Base-by-base conservation (phyloP, 2,329 filamentous ascomycete genomes). In the Tolypocladium pustulatum region DNA sequence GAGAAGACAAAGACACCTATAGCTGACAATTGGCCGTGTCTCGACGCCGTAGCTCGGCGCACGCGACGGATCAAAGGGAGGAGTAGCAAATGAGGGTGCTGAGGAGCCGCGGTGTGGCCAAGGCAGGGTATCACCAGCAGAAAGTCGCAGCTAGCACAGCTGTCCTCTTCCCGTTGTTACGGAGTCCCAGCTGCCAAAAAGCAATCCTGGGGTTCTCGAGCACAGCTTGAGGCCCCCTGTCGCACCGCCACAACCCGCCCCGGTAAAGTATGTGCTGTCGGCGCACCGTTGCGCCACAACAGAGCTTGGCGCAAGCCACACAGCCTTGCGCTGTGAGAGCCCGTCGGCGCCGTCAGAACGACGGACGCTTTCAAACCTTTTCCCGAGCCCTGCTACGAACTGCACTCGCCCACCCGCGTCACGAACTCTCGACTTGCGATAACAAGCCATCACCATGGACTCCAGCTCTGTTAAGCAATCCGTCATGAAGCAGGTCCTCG, bases 401-500 rank as follows among this genome's bases (percentile, higher is more conserved):
- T 17, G 30, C 30, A 34, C 25, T 51, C 37, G n/a, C 37, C 25
- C 46, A 55, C 57, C 49, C 57, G 36, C 52, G 60, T 56, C 56
- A n/a, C n/a, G 64, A 65, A 57, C 58, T 63, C 60, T 64, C 64
- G 57, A 61, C 58, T 61, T 55, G 55, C 37, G 49, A 61, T 40
- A 58, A 60, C 57, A 66, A 57, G 61, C 63, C 62, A 63, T 65
- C 63, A 70, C 64, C 59, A 86, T 85, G 83, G 80, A 84, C 62
- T 85, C 82, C 70, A 78, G 76, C 64, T 69, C 73, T 58, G 75
- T 81, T 71, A 87, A 84, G 76, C 75, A 81, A 73, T 79, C 77
- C 71, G 81, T 90, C 60, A 82, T 88, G 69, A 79, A 82, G 73
- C 83, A 88, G 72, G 76, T 89, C 63, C 80, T 82, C 69, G 72